Evolutionary conservation across 306 rosid genomes (phyloP).

Genomic region (Pachyrhizus erosus): DNA sequence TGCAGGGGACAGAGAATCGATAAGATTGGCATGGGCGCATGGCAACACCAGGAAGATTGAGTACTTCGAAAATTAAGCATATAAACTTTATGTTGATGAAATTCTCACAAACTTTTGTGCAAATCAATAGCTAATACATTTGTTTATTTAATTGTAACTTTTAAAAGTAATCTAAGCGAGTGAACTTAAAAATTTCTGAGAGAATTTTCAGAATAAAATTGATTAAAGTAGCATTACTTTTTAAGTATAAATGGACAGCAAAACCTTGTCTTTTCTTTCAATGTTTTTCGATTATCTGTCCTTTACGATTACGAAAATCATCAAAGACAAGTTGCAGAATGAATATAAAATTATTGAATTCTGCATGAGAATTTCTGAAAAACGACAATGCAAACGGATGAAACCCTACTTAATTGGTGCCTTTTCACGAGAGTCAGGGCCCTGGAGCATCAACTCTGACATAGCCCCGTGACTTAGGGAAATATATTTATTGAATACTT

Average conservation of each 20-base stretch:
- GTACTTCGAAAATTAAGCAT: no score
- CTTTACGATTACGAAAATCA: not conserved
- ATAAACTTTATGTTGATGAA: no score
- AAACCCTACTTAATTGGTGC: not conserved
- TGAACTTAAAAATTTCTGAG: not conserved
- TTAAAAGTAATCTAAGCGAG: not conserved
- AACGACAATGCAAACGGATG: not conserved
- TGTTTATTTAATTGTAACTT: not conserved
- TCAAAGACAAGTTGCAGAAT: not conserved
- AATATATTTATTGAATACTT: not conserved
- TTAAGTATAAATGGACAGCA: not conserved
- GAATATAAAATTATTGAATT: not conserved
- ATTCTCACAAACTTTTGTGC: no score
- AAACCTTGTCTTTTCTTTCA: slow-evolving; percentile 18
- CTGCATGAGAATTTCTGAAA: not conserved
- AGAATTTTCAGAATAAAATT: not conserved
- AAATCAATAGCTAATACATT: not conserved
- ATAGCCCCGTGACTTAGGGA: slow-evolving; percentile 45
- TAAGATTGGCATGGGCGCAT: no score
- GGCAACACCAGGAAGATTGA: no score
- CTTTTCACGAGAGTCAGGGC: slow-evolving; percentile 38
- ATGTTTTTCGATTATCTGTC: slow-evolving; percentile 10
- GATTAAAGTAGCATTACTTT: not conserved
- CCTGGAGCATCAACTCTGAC: slow-evolving; percentile 11
- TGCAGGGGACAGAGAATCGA: no score